Evolutionary conservation across 1,284 basidiomycete genomes (phyloP).

Genomic region (Marasmius sp.): DNA sequence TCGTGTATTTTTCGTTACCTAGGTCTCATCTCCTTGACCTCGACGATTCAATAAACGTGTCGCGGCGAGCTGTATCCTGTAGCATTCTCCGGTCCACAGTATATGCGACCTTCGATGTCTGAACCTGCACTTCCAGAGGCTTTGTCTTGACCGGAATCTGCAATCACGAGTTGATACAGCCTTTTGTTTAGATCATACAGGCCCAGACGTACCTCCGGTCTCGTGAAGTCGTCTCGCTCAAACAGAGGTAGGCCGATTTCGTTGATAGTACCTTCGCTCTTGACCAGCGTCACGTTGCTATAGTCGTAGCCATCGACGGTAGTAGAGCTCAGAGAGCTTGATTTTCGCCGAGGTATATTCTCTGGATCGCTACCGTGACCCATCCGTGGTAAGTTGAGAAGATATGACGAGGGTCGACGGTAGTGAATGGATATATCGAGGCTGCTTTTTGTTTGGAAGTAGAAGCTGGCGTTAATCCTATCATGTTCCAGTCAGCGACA

Average conservation of each 20-base stretch:
- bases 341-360: background rate
- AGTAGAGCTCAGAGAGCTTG: background rate
- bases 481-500: background rate
- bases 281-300: background rate
- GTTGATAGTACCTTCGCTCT: slow-evolving; percentile 8
- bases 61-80: background rate
- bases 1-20: too few relatives aligned
- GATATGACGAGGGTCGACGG: background rate
- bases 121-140: slow-evolving; percentile 5
- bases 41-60: background rate
- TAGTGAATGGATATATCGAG: background rate
- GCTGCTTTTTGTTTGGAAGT: slow-evolving; percentile 10
- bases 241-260: slow-evolving; percentile 13
- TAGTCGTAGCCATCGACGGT: background rate
- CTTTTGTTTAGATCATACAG: background rate
- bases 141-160: slow-evolving; percentile 2
- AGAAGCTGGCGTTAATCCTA: slow-evolving; percentile 13
- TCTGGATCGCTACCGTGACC: background rate
- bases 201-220: background rate
- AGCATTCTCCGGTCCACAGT: slow-evolving; percentile 2
- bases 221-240: background rate
- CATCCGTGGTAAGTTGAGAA: background rate
- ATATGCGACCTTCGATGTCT: slow-evolving; percentile 5
- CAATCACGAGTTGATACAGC: background rate
- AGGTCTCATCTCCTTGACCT: background rate